phyloP scores from a whole-genome alignment of 2,329 filamentous ascomycete genomes.

The Berkeleyomyces basicola region DNA sequence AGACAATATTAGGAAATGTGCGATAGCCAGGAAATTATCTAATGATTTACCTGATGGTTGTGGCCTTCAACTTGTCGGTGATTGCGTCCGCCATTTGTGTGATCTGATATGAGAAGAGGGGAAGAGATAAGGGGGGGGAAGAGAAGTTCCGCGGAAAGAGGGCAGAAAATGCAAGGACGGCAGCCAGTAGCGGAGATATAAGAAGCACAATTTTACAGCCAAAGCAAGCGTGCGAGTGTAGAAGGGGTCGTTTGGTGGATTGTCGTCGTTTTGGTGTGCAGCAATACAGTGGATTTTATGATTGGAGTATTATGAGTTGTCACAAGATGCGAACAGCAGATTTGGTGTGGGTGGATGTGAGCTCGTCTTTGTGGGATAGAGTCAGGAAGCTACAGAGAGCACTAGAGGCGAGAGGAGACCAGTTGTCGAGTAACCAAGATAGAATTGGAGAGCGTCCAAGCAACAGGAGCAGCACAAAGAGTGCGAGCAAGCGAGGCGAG shows the following conservation, averaged over 20 bases:
- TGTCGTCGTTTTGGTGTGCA: neutral
- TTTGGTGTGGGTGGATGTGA: too few species aligned
- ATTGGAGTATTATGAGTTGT: neutral
- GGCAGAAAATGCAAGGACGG: neutral
- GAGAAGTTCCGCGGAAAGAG: neutral
- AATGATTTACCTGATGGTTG: constrained; percentile 25
- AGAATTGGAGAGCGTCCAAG: too few species aligned
- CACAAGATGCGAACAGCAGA: too few species aligned
- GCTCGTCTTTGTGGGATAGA: too few species aligned
- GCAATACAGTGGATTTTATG: too few species aligned
- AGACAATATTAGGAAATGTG: constrained; percentile 18
- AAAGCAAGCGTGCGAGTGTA: neutral
- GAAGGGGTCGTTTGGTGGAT: neutral
- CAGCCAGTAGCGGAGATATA: neutral
- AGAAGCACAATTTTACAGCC: neutral
- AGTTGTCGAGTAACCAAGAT: too few species aligned
- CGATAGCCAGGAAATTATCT: neutral
- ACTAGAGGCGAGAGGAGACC: too few species aligned
- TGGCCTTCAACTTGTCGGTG: constrained; percentile 28
- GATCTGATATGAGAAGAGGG: constrained; percentile 15
- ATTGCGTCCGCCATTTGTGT: constrained; percentile 29
- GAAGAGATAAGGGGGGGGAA: neutral
- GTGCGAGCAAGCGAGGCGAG: neutral
- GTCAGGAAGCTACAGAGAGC: too few species aligned
- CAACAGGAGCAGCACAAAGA: neutral